Evolutionary conservation across 352 stramenopile genomes (phyloP).

Genomic region (Phytophthora citricola): DNA sequence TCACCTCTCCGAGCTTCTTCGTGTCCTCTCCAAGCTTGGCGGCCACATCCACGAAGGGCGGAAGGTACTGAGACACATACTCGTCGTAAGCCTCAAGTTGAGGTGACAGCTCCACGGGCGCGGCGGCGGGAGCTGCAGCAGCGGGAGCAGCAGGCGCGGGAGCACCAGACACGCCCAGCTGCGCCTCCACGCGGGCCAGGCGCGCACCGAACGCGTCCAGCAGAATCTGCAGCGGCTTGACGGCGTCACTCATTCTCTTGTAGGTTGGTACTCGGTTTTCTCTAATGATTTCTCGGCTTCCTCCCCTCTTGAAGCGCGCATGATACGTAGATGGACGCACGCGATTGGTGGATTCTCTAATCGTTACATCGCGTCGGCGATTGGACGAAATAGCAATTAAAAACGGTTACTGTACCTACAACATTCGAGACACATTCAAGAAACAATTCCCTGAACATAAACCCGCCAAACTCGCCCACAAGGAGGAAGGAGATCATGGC

Average conservation of each 20-base stretch:
- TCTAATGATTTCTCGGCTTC: slow-evolving; percentile 30
- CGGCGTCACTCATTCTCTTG: slow-evolving; percentile 54
- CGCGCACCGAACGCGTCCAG: slow-evolving; percentile 84
- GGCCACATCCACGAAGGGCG: slow-evolving; percentile 81
- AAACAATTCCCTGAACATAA: not conserved
- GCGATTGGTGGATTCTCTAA: slow-evolving; percentile 1
- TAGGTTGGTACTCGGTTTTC: slow-evolving; percentile 12
- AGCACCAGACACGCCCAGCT: slow-evolving; percentile 63
- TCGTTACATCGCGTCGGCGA: too few species aligned
- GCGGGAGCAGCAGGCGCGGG: slow-evolving; percentile 16
- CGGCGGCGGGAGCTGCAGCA: slow-evolving; percentile 7
- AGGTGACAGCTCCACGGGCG: slow-evolving; percentile 55
- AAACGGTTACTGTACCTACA: too few species aligned
- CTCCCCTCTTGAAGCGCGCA: slow-evolving; percentile 19
- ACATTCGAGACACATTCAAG: too few species aligned
- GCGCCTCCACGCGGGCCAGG: slow-evolving; percentile 79
- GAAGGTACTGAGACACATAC: slow-evolving; percentile 82
- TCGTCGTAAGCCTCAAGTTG: slow-evolving; percentile 92
- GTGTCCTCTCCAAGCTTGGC: slow-evolving; percentile 88
- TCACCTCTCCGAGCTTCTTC: slow-evolving; percentile 80
- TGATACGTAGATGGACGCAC: slow-evolving; percentile 9
- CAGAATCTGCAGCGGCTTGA: slow-evolving; percentile 86
- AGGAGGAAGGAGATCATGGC: too few species aligned
- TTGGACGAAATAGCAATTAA: too few species aligned
- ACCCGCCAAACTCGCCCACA: too few species aligned